Base-by-base conservation (phyloP, 805 yeast species). In the Schizosaccharomyces osmophilus region DNA sequence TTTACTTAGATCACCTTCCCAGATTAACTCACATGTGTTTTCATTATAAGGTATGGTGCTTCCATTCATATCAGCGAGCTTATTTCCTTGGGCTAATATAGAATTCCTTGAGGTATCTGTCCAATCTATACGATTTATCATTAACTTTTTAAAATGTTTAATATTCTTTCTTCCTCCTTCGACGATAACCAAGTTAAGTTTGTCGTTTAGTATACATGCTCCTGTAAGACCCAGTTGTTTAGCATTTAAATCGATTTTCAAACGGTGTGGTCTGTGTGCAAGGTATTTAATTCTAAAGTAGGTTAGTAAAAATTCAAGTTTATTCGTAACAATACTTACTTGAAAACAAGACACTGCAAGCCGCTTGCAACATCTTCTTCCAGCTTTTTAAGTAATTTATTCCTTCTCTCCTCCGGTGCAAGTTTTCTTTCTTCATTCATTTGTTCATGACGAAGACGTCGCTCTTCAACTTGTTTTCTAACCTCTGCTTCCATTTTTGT, bases 401-500 rank as follows among this genome's bases (percentile, higher is more conserved):
- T 78, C 63, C 74, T 78, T 59, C 73, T 73, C 64, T 83, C 77
- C 58, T 84, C 88, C 24, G 77, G 74, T 0, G 80, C 77, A 32
- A 83, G 71, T 67, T 79, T 82, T 43, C 97, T 74, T 6, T 71
- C 79, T 60, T 76, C 76, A 69, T 93, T 93, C 19, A 69, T 76
- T 51, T 70, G 71, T 64, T 78, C 75, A 71, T 93, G 99, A 48
- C 72, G 70, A 15, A 71, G 64, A 42, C 72, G 73, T 39, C 98
- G 74, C 55, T 79, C 78, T 48, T 77, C 81, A 3, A 87, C 84
- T 64, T 89, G 93, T 29, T 73, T 70, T 55, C 79, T 75, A 0
- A 93, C 96, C 60, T 76, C 71, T 70, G 76, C 74, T 68, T 90
- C 98, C 65, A 88, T 83, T 3, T 80, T 80, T 0, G 97, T 90